Evolutionary conservation across 768 basidiomycete genomes (phyloP).

Genomic region (Dioszegia crocea): DNA sequence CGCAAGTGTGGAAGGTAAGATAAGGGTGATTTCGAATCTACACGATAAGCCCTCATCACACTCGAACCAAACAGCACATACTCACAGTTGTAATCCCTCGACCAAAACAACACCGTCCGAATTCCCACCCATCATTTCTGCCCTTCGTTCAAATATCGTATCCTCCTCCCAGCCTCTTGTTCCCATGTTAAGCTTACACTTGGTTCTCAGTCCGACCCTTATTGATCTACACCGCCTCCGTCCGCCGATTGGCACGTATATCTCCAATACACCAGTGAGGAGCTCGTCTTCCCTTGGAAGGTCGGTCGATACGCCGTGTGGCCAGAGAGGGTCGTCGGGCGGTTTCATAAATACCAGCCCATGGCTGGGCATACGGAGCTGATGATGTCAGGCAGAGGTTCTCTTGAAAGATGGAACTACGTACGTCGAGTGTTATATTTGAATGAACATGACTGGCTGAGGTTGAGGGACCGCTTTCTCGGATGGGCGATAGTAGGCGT

Average conservation of each 20-base stretch:
- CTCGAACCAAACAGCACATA: neutral
- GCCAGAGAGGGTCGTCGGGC: conserved; percentile 12
- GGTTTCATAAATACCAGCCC: conserved; percentile 17
- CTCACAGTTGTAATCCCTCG: conserved; percentile 33
- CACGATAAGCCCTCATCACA: neutral
- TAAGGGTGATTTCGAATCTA: conserved; percentile 30
- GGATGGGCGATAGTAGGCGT: neutral
- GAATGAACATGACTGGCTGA: too few relatives aligned
- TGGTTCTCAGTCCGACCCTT: conserved; percentile 20
- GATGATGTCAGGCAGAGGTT: too few relatives aligned
- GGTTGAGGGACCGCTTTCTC: too few relatives aligned
- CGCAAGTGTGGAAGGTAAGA: conserved; percentile 30
- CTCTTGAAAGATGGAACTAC: too few relatives aligned
- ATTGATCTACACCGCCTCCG: conserved; percentile 14
- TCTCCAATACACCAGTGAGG: conserved; percentile 21
- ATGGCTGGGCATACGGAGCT: conserved; percentile 10
- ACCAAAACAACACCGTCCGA: conserved; percentile 34
- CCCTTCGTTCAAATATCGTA: conserved; percentile 29
- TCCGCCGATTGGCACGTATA: conserved; percentile 10
- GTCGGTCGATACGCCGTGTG: conserved; percentile 1
- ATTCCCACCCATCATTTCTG: conserved; percentile 26
- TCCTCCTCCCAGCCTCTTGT: conserved; percentile 26
- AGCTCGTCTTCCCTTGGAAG: conserved; percentile 19
- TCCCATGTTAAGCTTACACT: conserved; percentile 15
- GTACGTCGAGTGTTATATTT: too few relatives aligned